Conservation (phyloP, 2,329 filamentous ascomycete genomes). For the Hawksworthiomyces lignivorus region DNA sequence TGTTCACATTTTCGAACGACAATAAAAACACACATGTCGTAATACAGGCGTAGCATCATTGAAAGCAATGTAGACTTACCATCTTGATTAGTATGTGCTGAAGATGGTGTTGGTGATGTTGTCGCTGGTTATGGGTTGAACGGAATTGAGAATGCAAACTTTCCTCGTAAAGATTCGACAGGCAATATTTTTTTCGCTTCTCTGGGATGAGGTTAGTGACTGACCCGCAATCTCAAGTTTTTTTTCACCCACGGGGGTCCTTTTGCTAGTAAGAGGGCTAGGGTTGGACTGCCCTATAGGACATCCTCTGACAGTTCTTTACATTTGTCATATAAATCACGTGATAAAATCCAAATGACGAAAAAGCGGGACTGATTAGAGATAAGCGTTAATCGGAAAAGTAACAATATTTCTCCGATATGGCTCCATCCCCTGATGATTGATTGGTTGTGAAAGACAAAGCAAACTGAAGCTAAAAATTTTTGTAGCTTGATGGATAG, state of each 20-base stretch:
- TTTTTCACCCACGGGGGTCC: background rate
- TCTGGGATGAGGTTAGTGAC: constrained; percentile 5
- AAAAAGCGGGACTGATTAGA: no score
- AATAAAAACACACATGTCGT: no score
- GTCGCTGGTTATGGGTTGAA: constrained; percentile 9
- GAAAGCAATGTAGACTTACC: constrained; percentile 14
- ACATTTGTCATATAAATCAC: constrained; percentile 8
- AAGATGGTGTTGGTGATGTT: constrained; percentile 13
- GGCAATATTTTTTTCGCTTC: constrained; percentile 15
- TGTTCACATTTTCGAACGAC: no score
- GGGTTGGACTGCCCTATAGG: constrained; percentile 14
- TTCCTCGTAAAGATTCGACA: constrained; percentile 9
- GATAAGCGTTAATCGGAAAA: no score
- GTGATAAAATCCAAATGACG: no score
- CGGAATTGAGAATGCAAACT: constrained; percentile 10
- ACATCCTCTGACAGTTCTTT: background rate
- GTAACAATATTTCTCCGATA: constrained; percentile 7
- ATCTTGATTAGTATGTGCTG: constrained; percentile 15
- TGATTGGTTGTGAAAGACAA: no score
- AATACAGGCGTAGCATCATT: no score
- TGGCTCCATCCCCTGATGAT: constrained; percentile 3
- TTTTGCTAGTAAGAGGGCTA: constrained; percentile 13
- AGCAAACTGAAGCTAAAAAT: constrained; percentile 12
- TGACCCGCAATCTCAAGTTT: no score
- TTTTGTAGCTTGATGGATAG: constrained; percentile 10